Evolutionary conservation across 768 basidiomycete genomes (phyloP).

Genomic region (Leccinellum albellum): DNA sequence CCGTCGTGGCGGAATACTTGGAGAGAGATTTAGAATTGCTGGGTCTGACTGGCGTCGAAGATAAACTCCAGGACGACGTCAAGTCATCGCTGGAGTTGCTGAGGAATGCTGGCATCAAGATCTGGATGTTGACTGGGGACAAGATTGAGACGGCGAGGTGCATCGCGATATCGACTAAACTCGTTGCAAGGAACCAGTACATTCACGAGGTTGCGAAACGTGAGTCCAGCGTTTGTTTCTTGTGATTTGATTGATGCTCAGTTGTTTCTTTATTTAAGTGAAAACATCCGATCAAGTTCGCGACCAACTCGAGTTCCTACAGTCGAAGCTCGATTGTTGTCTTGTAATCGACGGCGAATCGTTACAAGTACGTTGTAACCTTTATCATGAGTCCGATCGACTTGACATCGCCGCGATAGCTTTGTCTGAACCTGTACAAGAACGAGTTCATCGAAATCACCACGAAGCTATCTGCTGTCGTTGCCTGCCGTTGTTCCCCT

Average conservation of each 20-base stretch:
- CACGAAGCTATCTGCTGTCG: slow-evolving; percentile 92
- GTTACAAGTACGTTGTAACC: slow-evolving; percentile 59
- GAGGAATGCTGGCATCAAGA: slow-evolving; percentile 95
- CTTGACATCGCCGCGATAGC: slow-evolving; percentile 40
- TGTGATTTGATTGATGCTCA: slow-evolving; percentile 1
- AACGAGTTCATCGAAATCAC: slow-evolving; percentile 95
- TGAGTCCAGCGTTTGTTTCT: slow-evolving; percentile 29
- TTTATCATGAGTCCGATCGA: background rate
- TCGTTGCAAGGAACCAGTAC: slow-evolving; percentile 94
- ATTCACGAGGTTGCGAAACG: slow-evolving; percentile 95
- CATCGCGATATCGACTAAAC: slow-evolving; percentile 95
- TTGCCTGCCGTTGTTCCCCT: slow-evolving; percentile 96
- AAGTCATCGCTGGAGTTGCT: slow-evolving; percentile 89
- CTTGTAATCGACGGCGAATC: slow-evolving; percentile 98
- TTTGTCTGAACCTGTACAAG: slow-evolving; percentile 86
- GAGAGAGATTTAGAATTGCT: slow-evolving; percentile 90
- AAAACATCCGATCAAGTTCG: slow-evolving; percentile 79
- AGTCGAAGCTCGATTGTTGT: slow-evolving; percentile 94
- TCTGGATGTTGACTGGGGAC: slow-evolving; percentile 99
- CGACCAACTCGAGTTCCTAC: slow-evolving; percentile 88
- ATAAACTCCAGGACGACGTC: slow-evolving; percentile 97
- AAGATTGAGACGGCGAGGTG: slow-evolving; percentile 99
- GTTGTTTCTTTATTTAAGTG: slow-evolving; percentile 50
- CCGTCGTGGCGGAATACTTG: slow-evolving; percentile 69
- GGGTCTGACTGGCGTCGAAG: slow-evolving; percentile 97